phyloP scores from a whole-genome alignment of 2,329 filamentous ascomycete species.

The Cladosporium sp. region DNA sequence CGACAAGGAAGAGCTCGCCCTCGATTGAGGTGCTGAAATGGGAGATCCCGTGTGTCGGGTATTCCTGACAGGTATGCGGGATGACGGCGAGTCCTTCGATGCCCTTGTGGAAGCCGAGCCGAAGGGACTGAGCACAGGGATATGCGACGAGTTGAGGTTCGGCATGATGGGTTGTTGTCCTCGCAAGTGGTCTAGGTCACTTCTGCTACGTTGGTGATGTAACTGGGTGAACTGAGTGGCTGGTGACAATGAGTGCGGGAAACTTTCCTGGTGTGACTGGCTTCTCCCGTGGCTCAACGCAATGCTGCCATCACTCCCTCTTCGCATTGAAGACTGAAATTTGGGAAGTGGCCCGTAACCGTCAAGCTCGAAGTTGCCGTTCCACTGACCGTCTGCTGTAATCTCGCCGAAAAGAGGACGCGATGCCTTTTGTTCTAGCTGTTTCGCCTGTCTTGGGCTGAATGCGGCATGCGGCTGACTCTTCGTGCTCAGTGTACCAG shows the following conservation, averaged over 20 bases:
- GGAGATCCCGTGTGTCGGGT: conserved; percentile 32
- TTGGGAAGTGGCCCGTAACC: conserved; percentile 25
- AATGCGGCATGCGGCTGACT: conserved; percentile 27
- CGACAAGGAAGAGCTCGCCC: conserved; percentile 27
- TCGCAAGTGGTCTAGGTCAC: conserved; percentile 26
- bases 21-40: conserved; percentile 23
- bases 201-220: conserved; percentile 31
- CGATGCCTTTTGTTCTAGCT: conserved; percentile 15
- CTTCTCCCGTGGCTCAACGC: conserved; percentile 50
- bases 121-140: conserved; percentile 3
- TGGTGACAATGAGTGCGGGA: conserved; percentile 17
- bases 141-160: conserved; percentile 17
- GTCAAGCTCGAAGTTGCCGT: conserved; percentile 30
- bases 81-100: conserved; percentile 20
- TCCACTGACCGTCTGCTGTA: conserved; percentile 54
- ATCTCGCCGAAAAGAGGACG: conserved; percentile 73
- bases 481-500: conserved; percentile 19
- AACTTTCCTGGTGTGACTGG: conserved; percentile 46
- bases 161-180: conserved; percentile 26
- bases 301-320: conserved; percentile 69
- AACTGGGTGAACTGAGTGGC: conserved; percentile 20
- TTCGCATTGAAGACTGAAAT: conserved; percentile 36
- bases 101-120: background rate
- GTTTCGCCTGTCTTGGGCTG: conserved; percentile 22
- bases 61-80: conserved; percentile 30